These are phyloP conservation scores for Peronospora farinosa DNA, from an alignment of 352 stramenopile genomes.

Conservation along the genomic window DNA sequence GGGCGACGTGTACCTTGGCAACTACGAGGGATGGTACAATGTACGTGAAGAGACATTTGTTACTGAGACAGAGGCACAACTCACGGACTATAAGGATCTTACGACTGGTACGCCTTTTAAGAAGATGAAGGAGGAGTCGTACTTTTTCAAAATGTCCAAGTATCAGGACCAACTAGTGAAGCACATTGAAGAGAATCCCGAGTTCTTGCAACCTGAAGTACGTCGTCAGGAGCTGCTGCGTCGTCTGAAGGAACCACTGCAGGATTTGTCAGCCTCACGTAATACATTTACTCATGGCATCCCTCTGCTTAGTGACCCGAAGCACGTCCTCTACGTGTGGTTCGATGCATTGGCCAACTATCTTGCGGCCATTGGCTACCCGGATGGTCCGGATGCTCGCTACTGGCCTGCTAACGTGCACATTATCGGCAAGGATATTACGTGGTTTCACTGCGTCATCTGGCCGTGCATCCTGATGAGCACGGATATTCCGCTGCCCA, in stretches of 20 bases:
- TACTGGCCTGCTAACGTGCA: slow-evolving; percentile 83
- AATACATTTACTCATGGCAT: slow-evolving; percentile 96
- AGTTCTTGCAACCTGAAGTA: slow-evolving; percentile 95
- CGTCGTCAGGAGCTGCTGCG: slow-evolving; percentile 92
- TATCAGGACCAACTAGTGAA: slow-evolving; percentile 94
- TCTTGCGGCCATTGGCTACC: slow-evolving; percentile 93
- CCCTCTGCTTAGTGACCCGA: slow-evolving; percentile 89
- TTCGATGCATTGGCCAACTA: slow-evolving; percentile 99
- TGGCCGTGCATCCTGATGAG: slow-evolving; percentile 99
- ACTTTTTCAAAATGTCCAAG: slow-evolving; percentile 99
- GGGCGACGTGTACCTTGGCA: slow-evolving; percentile 95
- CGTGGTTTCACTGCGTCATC: slow-evolving; percentile 98
- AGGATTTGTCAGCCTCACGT: slow-evolving; percentile 94
- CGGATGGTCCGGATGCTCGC: slow-evolving; percentile 63
- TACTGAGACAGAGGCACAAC: slow-evolving; percentile 94
- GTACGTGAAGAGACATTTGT: slow-evolving; percentile 98
- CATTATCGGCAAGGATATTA: slow-evolving; percentile 98
- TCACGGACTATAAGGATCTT: slow-evolving; percentile 94
- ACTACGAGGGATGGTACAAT: slow-evolving; percentile 99
- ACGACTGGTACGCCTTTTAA: slow-evolving; percentile 90
- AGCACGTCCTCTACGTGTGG: slow-evolving; percentile 99
- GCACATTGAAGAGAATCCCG: slow-evolving; percentile 91
- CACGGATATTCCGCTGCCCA: slow-evolving; percentile 89
- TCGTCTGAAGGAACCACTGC: slow-evolving; percentile 89
- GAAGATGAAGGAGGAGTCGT: slow-evolving; percentile 96